Evolutionary conservation across 108 stramenopile genomes (phyloP).

Genomic region (Nannochloropsis granulata): DNA sequence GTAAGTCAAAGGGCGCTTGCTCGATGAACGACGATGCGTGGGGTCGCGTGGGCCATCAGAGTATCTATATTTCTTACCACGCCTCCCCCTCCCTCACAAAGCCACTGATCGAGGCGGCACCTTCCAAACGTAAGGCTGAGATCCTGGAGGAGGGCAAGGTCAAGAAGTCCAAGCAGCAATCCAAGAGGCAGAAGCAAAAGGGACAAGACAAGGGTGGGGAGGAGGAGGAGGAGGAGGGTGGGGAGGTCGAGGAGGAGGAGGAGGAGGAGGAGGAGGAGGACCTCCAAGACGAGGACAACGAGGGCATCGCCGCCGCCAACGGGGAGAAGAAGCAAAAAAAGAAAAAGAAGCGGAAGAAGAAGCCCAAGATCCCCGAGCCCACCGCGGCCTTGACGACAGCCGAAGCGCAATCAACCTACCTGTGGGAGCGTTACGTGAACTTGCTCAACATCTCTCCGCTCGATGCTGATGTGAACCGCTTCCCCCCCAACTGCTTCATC

Average conservation of each 20-base stretch:
- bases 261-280: neutral
- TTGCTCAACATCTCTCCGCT: neutral
- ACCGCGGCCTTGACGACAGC: neutral
- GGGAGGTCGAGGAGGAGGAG: neutral
- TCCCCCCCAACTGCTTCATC: neutral
- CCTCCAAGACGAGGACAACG: neutral
- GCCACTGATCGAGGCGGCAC: no score
- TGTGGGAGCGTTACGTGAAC: neutral
- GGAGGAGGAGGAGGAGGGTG: no score
- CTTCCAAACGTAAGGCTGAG: no score
- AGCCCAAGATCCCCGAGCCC: neutral
- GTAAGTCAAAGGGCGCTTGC: neutral
- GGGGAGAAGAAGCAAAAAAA: neutral
- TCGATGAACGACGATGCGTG: no score
- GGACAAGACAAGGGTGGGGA: no score
- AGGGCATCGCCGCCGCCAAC: neutral
- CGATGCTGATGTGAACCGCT: neutral
- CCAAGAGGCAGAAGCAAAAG: no score
- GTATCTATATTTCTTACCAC: no score
- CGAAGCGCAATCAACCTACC: neutral
- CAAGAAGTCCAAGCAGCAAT: no score
- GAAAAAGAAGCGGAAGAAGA: neutral
- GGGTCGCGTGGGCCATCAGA: no score
- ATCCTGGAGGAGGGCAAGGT: no score
- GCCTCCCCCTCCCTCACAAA: no score